These are phyloP conservation scores for Globisporangium ultimum DNA, from an alignment of 352 stramenopile genomes.

Conservation along the genomic window DNA sequence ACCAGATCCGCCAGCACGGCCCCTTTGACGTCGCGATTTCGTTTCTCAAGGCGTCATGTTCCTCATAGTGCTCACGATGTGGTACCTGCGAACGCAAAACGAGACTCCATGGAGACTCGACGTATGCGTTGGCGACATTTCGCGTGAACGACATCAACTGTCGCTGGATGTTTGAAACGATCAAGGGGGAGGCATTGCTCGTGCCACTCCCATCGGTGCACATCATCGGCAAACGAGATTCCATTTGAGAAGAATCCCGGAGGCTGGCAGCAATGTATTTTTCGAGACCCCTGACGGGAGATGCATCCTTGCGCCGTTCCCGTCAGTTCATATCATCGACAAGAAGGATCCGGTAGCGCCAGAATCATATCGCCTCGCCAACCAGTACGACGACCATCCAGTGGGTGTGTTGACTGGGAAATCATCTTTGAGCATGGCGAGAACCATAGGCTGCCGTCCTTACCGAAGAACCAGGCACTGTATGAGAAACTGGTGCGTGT, in stretches of 20 bases:
- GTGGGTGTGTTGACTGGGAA: conserved; percentile 14
- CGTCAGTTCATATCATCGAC: conserved; percentile 39
- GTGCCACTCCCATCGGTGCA: conserved; percentile 64
- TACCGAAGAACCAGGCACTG: conserved; percentile 14
- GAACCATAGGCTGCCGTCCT: conserved; percentile 28
- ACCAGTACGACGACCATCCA: conserved; percentile 21
- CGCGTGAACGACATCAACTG: conserved; percentile 21
- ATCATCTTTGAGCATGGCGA: conserved; percentile 31
- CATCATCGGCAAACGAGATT: conserved; percentile 55
- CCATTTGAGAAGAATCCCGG: conserved; percentile 32
- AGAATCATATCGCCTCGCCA: conserved; percentile 34
- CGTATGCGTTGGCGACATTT: conserved; percentile 37
- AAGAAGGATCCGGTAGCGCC: conserved; percentile 46
- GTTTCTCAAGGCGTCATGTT: conserved; percentile 62
- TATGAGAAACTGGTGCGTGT: conserved; percentile 19
- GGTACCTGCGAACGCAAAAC: conserved; percentile 28
- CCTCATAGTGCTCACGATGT: conserved; percentile 43
- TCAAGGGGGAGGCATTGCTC: conserved; percentile 21
- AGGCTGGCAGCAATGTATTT: conserved; percentile 43
- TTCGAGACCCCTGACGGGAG: conserved; percentile 28
- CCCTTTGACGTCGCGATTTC: conserved; percentile 60
- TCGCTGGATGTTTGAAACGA: conserved; percentile 37
- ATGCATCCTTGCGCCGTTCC: conserved; percentile 18
- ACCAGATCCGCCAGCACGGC: conserved; percentile 34
- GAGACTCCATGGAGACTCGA: conserved; percentile 44